Evolutionary conservation across 1,139 yeast species (phyloP).

Genomic region (Diutina scorzettiae): DNA sequence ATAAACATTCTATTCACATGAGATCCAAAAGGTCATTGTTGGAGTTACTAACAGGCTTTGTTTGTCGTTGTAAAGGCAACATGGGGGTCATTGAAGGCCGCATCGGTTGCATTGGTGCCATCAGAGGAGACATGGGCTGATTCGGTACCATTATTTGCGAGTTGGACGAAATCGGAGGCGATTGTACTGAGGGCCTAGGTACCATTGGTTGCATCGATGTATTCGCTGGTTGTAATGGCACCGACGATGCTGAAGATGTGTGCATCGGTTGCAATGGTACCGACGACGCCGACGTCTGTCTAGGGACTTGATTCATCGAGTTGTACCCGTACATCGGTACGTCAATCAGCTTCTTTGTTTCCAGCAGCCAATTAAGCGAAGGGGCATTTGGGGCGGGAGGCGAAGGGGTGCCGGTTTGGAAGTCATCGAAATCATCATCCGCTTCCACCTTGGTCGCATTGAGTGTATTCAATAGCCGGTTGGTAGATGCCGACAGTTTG

Average conservation of each 20-base stretch:
- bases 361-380: constrained; percentile 15
- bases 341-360: constrained; percentile 9
- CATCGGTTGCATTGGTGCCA: not conserved
- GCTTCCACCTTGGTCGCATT: constrained; percentile 9
- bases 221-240: not conserved
- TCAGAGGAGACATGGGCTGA: not conserved
- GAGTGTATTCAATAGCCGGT: not conserved
- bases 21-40: not conserved
- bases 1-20: not conserved
- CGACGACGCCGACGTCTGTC: constrained; percentile 8
- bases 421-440: constrained; percentile 22
- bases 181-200: not conserved
- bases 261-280: constrained; percentile 10
- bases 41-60: not conserved
- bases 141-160: too few relatives aligned
- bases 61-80: not conserved
- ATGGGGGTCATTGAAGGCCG: not conserved
- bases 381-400: not conserved
- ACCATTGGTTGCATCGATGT: constrained; percentile 5
- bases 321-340: not conserved
- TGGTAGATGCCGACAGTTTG: not conserved
- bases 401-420: constrained; percentile 13
- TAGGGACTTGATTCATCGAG: not conserved
- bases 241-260: not conserved
- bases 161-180: not conserved